Base-by-base conservation (phyloP, 768 basidiomycete species). In the Steccherinum ochraceum region DNA sequence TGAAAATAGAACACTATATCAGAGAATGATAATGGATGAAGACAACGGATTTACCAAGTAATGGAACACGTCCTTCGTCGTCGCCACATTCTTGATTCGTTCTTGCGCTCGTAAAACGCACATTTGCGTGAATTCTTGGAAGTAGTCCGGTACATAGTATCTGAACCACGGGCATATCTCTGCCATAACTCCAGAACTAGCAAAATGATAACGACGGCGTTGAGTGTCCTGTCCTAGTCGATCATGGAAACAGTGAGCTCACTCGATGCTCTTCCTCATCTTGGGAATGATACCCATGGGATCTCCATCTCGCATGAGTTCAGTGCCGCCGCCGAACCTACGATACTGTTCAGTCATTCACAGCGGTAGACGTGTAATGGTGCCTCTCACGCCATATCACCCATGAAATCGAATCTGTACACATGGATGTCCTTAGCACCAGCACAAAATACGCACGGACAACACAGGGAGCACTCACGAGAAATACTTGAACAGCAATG, bases 291-390 rank as follows among this genome's bases (percentile, higher is more conserved):
- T n/a, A n/a, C n/a, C n/a, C n/a, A n/a, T n/a, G n/a, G n/a, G n/a
- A 56, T 80, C 78, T 3, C 71, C 71, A 51, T 73, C 70, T 1
- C 58, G 59, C 56, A 66, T 55, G 47, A 69, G 60, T 43, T 67
- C 68, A 16, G 67, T 67, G 3, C 67, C 67, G 21, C 68, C 68
- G 21, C 72, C 70, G 49, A 74, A 74, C 4, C 56, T 62, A 49
- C 40, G 3, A 26, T 16, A 12, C 2, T 30, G 11, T 4, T 54
- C 20, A 46, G 47, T 24, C 18, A 53, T n/a, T 44, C 50, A 16
- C 35, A 39, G n/a, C n/a, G 11, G 35, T n/a, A n/a, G 35, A 39
- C 11, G n/a, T 11, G 35, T n/a, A n/a, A 11, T 39, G 11, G 35
- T 39, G 30, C 12, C 25, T 56, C 59, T 58, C 46, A 63, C 64